Percentiles rank a stretch among this genome's conserved stretches.
These are phyloP conservation scores for Obba rivulosa DNA, from an alignment of 768 basidiomycete species.

Conservation along the genomic window DNA sequence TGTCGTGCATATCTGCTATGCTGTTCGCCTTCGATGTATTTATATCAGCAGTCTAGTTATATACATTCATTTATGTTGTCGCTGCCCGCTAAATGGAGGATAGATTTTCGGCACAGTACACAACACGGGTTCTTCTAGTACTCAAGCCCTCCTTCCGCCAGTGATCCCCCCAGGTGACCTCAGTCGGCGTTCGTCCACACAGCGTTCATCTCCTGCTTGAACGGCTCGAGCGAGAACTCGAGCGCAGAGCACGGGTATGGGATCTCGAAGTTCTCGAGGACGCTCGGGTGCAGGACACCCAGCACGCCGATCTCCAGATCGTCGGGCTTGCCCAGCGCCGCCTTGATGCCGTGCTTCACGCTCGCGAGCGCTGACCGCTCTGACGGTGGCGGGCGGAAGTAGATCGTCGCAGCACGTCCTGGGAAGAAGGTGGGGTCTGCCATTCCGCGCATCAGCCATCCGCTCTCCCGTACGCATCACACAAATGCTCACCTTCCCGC, in stretches of 20 bases:
- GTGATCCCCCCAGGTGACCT: background rate
- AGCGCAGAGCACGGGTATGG: conserved; percentile 90
- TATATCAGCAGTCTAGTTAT: too few species aligned
- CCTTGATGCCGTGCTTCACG: conserved; percentile 41
- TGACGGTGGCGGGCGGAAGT: conserved; percentile 60
- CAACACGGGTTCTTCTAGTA: background rate
- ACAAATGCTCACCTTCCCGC: conserved; percentile 58
- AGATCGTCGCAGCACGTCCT: conserved; percentile 88
- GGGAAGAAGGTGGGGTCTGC: conserved; percentile 93
- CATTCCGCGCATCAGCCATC: background rate
- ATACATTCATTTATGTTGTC: background rate
- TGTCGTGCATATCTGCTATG: too few species aligned
- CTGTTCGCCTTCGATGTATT: too few species aligned
- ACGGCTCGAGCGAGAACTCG: conserved; percentile 94
- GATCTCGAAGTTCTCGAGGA: conserved; percentile 91
- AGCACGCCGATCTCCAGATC: conserved; percentile 84
- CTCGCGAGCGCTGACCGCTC: conserved; percentile 28
- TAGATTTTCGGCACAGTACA: background rate
- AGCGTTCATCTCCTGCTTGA: conserved; percentile 54
- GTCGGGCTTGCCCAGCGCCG: conserved; percentile 33
- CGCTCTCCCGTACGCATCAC: background rate
- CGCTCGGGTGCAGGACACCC: conserved; percentile 90
- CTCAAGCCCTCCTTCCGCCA: background rate
- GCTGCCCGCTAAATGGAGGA: too few species aligned
- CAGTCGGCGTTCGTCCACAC: conserved; percentile 10